Evolutionary conservation across 164 flowering plant species (phyloP).

Genomic region (Tinospora cordifolia): DNA sequence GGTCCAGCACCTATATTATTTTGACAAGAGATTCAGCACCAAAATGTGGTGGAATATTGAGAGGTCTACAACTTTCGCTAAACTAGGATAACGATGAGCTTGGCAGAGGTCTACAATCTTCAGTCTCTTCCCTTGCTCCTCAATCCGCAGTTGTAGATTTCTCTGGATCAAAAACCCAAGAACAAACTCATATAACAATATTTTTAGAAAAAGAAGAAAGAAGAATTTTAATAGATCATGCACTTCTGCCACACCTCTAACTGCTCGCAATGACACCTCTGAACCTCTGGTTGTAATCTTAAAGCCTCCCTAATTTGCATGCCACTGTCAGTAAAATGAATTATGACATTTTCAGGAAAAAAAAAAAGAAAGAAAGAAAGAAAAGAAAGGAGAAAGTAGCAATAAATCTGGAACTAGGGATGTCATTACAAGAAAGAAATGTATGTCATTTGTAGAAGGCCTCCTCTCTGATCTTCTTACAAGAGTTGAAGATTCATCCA

Average conservation of each 20-base stretch:
- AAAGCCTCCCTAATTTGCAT: conserved; percentile 64
- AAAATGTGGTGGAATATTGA: too few relatives aligned
- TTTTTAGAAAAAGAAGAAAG: not conserved
- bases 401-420: not conserved
- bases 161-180: conserved; percentile 44
- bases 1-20: too few relatives aligned
- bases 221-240: not conserved
- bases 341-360: not conserved
- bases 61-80: too few relatives aligned
- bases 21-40: not conserved
- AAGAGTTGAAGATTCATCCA: conserved; percentile 9
- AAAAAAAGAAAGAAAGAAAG: not conserved
- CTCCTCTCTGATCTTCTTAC: conserved; percentile 50
- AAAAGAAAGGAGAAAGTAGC: not conserved
- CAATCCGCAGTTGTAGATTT: conserved; percentile 61
- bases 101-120: too few relatives aligned
- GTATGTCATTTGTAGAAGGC: conserved; percentile 19
- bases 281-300: conserved; percentile 68
- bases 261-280: conserved; percentile 78
- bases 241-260: conserved; percentile 42
- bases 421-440: conserved; percentile 23
- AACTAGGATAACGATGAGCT: too few relatives aligned
- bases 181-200: not conserved
- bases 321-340: conserved; percentile 32
- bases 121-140: conserved; percentile 72